These are phyloP conservation scores for Articulospora tetracladia DNA, from an alignment of 495 filamentous ascomycete genomes.

Conservation along the genomic window DNA sequence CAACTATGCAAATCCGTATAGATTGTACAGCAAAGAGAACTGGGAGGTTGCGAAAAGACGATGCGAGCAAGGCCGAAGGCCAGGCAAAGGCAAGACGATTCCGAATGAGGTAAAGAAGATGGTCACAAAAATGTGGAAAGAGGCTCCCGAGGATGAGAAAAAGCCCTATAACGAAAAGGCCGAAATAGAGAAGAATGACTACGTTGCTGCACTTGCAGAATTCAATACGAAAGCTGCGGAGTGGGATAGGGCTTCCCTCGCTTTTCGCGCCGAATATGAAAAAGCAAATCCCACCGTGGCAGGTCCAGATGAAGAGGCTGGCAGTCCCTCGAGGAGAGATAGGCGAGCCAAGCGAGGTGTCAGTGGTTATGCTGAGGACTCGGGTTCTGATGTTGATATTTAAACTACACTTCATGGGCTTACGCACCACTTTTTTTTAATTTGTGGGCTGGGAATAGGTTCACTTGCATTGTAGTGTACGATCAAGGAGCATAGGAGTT, in stretches of 20 bases:
- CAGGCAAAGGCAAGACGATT: constrained; percentile 60
- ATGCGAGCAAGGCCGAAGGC: constrained; percentile 64
- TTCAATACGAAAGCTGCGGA: constrained; percentile 55
- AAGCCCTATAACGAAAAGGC: constrained; percentile 72
- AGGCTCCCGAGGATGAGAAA: constrained; percentile 61
- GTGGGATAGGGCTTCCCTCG: constrained; percentile 65
- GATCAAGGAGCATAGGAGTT: constrained; percentile 11
- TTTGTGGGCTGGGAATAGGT: not conserved
- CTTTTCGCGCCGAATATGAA: constrained; percentile 61
- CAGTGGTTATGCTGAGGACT: constrained; percentile 28
- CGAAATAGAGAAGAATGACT: constrained; percentile 58
- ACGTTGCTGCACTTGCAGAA: constrained; percentile 50
- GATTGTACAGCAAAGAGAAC: constrained; percentile 74
- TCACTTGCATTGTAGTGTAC: constrained; percentile 13
- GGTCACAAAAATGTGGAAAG: constrained; percentile 85
- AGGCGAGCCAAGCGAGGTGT: constrained; percentile 24
- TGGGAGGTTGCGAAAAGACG: constrained; percentile 70
- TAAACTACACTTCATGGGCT: constrained; percentile 2
- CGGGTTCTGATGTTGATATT: constrained; percentile 20
- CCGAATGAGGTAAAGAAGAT: constrained; percentile 80
- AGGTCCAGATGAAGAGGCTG: constrained; percentile 29
- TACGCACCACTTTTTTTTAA: not conserved
- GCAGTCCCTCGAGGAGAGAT: constrained; percentile 23
- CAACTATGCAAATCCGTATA: constrained; percentile 66
- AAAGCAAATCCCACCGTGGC: constrained; percentile 49